Conservation (phyloP, 345 rosid species). For the Xanthoceras sorbifolium region DNA sequence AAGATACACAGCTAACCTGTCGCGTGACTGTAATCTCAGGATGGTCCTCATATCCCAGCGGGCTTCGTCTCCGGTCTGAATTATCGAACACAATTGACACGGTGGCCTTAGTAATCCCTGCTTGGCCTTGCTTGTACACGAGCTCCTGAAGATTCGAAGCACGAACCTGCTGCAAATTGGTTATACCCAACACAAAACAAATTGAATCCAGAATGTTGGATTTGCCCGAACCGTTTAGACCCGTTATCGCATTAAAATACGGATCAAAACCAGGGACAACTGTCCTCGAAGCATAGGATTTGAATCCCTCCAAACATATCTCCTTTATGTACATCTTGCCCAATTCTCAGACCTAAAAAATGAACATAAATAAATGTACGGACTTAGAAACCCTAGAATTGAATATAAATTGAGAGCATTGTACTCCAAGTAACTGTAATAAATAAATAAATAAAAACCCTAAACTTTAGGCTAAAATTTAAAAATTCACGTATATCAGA, state of each 20-base stretch:
- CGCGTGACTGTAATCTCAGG: conserved; percentile 86
- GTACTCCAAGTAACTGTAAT: not conserved
- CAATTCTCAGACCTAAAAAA: conserved; percentile 15
- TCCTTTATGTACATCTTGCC: conserved; percentile 83
- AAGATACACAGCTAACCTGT: conserved; percentile 51
- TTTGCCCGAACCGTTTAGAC: conserved; percentile 96
- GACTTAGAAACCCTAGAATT: not conserved
- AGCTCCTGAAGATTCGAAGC: conserved; percentile 98
- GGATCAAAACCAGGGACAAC: conserved; percentile 92
- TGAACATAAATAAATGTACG: not conserved
- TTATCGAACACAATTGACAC: conserved; percentile 89
- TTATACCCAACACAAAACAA: conserved; percentile 96
- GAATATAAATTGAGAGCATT: not conserved
- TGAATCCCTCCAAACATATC: conserved; percentile 91
- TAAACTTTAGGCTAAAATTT: not conserved
- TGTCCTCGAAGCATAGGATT: conserved; percentile 95
- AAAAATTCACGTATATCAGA: not conserved
- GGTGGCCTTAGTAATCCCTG: conserved; percentile 95
- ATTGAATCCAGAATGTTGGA: conserved; percentile 98
- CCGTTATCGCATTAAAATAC: conserved; percentile 94
- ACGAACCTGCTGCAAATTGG: conserved; percentile 97
- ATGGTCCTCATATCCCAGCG: conserved; percentile 88
- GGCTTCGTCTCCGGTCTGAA: conserved; percentile 75
- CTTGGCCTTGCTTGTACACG: conserved; percentile 99
- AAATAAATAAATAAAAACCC: not conserved